Percentiles rank a stretch among this genome's conserved stretches.
These are phyloP conservation scores for Fusarium acutatum DNA, from an alignment of 2,329 filamentous ascomycete genomes.

Conservation along the genomic window DNA sequence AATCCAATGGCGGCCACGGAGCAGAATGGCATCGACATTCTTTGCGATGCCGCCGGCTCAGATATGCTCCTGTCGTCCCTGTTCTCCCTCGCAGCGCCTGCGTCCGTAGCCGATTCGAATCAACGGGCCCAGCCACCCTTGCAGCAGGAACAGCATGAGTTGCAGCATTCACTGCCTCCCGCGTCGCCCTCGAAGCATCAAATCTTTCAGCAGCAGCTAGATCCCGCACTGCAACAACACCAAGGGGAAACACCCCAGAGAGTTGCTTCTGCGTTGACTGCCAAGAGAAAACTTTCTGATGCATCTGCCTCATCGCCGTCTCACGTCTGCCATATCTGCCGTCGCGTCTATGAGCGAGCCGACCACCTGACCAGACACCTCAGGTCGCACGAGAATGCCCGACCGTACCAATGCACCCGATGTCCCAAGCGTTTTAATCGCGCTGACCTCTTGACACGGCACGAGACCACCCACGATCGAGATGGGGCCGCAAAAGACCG, in stretches of 20 bases:
- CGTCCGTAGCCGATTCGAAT: conserved; percentile 26
- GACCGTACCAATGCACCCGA: conserved; percentile 41
- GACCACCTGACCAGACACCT: conserved; percentile 40
- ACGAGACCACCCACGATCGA: conserved; percentile 42
- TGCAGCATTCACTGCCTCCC: conserved; percentile 24
- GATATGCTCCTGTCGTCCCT: conserved; percentile 41
- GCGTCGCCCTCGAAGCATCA: conserved; percentile 27
- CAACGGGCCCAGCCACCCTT: conserved; percentile 20
- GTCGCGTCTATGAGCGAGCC: conserved; percentile 40
- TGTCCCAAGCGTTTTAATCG: conserved; percentile 42
- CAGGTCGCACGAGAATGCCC: conserved; percentile 40
- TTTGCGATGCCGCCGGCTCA: conserved; percentile 41
- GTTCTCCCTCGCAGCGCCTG: conserved; percentile 37
- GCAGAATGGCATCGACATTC: conserved; percentile 42
- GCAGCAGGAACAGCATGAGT: conserved; percentile 30
- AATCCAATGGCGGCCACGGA: conserved; percentile 35
- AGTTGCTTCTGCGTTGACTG: conserved; percentile 21
- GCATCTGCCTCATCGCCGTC: conserved; percentile 38
- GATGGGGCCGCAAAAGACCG: conserved; percentile 39
- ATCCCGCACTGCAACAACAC: conserved; percentile 22
- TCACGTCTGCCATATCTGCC: conserved; percentile 41
- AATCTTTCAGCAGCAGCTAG: conserved; percentile 27
- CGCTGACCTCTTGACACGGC: conserved; percentile 39
- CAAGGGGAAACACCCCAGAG: conserved; percentile 19
- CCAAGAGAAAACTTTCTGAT: conserved; percentile 40